phyloP scores from a whole-genome alignment of 2,329 filamentous ascomycete species.

The Alternaria sp. region DNA sequence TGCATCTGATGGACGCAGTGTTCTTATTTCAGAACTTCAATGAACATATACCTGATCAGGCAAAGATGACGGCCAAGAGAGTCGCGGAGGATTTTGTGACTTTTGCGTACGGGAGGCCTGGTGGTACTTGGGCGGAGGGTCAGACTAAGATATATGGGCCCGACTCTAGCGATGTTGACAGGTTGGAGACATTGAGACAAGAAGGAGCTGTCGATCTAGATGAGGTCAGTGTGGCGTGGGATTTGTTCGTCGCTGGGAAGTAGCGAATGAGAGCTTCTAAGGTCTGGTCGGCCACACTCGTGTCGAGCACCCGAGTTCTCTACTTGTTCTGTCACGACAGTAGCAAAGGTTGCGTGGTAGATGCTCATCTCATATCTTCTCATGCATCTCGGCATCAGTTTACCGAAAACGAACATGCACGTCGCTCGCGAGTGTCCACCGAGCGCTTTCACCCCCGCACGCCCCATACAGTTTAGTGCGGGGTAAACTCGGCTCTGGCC shows the following conservation, averaged over 20 bases:
- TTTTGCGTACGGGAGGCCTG: constrained; percentile 26
- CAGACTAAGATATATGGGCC: constrained; percentile 13
- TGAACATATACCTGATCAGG: constrained; percentile 10
- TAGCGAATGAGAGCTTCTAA: not conserved
- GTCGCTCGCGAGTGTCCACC: not conserved
- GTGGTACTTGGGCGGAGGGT: constrained; percentile 3
- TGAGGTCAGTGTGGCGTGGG: constrained; percentile 27
- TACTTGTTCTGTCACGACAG: no score
- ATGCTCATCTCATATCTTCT: not conserved
- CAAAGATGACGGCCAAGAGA: constrained; percentile 6
- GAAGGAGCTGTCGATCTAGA: constrained; percentile 27
- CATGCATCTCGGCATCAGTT: not conserved
- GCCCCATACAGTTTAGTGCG: constrained; percentile 11
- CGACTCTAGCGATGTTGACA: constrained; percentile 6
- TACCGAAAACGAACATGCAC: not conserved
- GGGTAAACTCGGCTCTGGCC: constrained; percentile 2
- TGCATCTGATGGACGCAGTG: constrained; percentile 37
- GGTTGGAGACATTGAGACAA: constrained; percentile 15
- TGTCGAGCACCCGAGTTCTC: not conserved
- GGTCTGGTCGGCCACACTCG: not conserved
- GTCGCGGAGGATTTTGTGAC: constrained; percentile 26
- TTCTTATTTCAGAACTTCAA: constrained; percentile 39
- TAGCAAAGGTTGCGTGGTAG: not conserved
- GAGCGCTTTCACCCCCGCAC: constrained; percentile 18
- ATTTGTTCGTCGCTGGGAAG: constrained; percentile 24